Percentiles rank a stretch among this genome's conserved stretches.
Conservation (phyloP, 2,329 filamentous ascomycete species). For the Talaromyces marneffei region DNA sequence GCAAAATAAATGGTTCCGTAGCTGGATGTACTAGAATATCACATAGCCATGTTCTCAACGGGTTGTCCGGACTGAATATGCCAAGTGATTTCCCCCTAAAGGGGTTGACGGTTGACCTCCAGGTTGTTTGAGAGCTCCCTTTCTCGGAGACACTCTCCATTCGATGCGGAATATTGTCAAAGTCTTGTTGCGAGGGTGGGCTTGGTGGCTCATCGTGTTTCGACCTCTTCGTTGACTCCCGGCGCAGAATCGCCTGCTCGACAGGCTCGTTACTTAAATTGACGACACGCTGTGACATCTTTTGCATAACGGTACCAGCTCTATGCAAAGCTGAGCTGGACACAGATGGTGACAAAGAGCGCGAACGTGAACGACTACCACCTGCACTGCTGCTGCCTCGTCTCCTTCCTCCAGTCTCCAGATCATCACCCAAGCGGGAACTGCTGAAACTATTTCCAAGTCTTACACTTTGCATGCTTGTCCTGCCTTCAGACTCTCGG, state of each 20-base stretch:
- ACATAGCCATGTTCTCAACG: slow-evolving; percentile 67
- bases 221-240: slow-evolving; percentile 48
- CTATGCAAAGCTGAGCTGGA: slow-evolving; percentile 58
- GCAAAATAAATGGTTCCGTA: slow-evolving; percentile 77
- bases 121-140: slow-evolving; percentile 35
- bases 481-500: slow-evolving; percentile 43
- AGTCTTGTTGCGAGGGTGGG: slow-evolving; percentile 44
- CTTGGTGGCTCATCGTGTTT: slow-evolving; percentile 49
- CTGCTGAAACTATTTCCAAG: slow-evolving; percentile 39
- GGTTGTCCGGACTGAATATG: slow-evolving; percentile 73
- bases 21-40: slow-evolving; percentile 79
- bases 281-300: slow-evolving; percentile 95
- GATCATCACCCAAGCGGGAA: slow-evolving; percentile 55
- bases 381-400: slow-evolving; percentile 43
- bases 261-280: slow-evolving; percentile 91
- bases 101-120: slow-evolving; percentile 58
- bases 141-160: slow-evolving; percentile 30
- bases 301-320: slow-evolving; percentile 69
- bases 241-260: slow-evolving; percentile 62
- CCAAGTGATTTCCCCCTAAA: slow-evolving; percentile 80
- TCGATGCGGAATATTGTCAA: slow-evolving; percentile 40
- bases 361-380: slow-evolving; percentile 27
- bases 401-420: slow-evolving; percentile 52
- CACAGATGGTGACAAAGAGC: slow-evolving; percentile 59
- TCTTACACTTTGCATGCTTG: slow-evolving; percentile 50